Evolutionary conservation across 345 rosid genomes (phyloP).

Genomic region (Syzygium aqueum): DNA sequence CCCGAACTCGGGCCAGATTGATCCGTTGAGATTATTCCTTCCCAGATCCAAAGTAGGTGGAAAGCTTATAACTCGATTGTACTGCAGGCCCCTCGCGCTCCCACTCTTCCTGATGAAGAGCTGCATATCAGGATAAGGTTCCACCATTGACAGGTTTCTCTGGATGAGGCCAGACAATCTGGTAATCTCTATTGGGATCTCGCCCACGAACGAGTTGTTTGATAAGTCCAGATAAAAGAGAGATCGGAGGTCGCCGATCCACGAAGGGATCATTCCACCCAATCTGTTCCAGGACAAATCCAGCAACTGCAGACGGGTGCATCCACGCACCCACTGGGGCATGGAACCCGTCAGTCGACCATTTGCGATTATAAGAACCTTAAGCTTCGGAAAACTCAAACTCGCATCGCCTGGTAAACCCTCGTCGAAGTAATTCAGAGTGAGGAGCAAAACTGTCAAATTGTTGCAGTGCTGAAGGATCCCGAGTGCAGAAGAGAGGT

Average conservation of each 20-base stretch:
- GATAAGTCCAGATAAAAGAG: slow-evolving; percentile 11
- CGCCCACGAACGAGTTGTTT: slow-evolving; percentile 2
- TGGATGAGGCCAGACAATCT: background rate
- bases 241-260: background rate
- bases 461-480: slow-evolving; percentile 7
- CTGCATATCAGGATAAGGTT: background rate
- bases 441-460: background rate
- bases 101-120: background rate
- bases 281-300: slow-evolving; percentile 9
- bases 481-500: slow-evolving; percentile 9
- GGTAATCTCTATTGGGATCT: background rate
- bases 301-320: slow-evolving; percentile 3
- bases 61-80: background rate
- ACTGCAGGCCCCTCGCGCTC: background rate
- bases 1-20: background rate
- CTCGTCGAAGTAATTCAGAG: background rate
- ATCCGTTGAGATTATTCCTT: background rate
- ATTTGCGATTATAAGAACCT: background rate
- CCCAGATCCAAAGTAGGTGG: background rate
- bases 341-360: slow-evolving; percentile 2
- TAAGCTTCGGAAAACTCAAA: background rate
- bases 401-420: background rate
- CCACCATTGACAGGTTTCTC: background rate
- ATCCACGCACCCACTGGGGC: slow-evolving; percentile 5
- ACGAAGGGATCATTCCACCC: slow-evolving; percentile 1